These are phyloP conservation scores for Mycosphaerella sp. DNA, from an alignment of 2,329 filamentous ascomycete species.

Conservation along the genomic window DNA sequence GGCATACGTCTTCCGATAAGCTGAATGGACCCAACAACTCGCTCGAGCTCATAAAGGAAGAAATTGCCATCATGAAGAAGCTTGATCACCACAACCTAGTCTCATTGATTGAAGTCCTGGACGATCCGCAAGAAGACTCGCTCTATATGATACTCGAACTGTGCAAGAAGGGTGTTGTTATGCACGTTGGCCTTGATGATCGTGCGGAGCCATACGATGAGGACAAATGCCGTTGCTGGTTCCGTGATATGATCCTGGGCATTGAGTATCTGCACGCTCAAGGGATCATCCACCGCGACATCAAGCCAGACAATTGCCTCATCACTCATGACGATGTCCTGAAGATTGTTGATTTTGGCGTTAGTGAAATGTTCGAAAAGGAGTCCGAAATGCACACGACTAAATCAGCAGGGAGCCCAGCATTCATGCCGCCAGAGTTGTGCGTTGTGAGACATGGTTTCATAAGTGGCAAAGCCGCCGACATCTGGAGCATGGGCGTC, in stretches of 20 bases:
- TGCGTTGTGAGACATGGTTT: slow-evolving; percentile 81
- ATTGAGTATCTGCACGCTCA: slow-evolving; percentile 96
- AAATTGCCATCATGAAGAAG: slow-evolving; percentile 99
- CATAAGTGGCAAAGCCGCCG: slow-evolving; percentile 80
- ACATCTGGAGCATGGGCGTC: slow-evolving; percentile 98
- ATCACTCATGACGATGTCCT: slow-evolving; percentile 87
- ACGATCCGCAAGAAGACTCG: slow-evolving; percentile 92
- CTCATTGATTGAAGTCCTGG: slow-evolving; percentile 83
- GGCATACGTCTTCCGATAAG: slow-evolving; percentile 49
- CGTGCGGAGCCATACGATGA: slow-evolving; percentile 73
- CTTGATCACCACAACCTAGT: slow-evolving; percentile 93
- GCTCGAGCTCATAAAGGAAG: slow-evolving; percentile 82
- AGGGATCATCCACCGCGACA: slow-evolving; percentile 90
- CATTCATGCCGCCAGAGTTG: slow-evolving; percentile 88
- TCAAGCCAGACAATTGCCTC: slow-evolving; percentile 95
- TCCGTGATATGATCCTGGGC: slow-evolving; percentile 86
- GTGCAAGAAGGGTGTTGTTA: slow-evolving; percentile 96
- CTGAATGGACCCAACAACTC: slow-evolving; percentile 58
- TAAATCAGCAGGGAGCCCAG: slow-evolving; percentile 90
- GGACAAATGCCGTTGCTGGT: slow-evolving; percentile 82
- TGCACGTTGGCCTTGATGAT: slow-evolving; percentile 89
- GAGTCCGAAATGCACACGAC: slow-evolving; percentile 78
- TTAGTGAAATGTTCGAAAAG: slow-evolving; percentile 97
- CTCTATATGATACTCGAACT: slow-evolving; percentile 98
- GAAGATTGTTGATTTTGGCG: slow-evolving; percentile 97